Evolutionary conservation across 1,284 basidiomycete genomes (phyloP), one percentile per base, ranked within the genome.

Genomic region (Melampsora larici-populina): DNA sequence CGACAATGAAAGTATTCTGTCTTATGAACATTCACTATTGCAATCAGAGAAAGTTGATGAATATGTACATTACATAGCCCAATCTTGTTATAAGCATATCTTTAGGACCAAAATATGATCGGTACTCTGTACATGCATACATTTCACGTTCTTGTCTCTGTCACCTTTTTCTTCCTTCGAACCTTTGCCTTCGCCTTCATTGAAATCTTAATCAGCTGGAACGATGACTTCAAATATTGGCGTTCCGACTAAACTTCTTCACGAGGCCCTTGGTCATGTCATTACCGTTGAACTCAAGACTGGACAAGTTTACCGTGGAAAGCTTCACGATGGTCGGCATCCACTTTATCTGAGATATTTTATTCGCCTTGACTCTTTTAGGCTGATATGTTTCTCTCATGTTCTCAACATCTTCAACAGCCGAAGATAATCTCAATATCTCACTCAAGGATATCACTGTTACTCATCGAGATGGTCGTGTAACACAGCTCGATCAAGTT

Each of bases 201-300:
- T 60, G 24, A 60, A 18, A 60, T 46, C 43, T 46, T 46, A 15
- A 46, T 26, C 21, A 17, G n/a, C 55, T 29, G n/a, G 11, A 60
- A 60, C 55, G 21, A 77, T 77, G 75, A 77, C 75, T 75, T 79
- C 80, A 51, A 79, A 79, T 67, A 83, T 84, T 65, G 84, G 84
- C 4, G 84, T 84, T 74, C 84, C 84, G 29, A 83, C 84, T 77
- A 84, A 84, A 82, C 83, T 84, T 64, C 81, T 85, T 31, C 84
- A 84, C 79, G 85, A 86, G 81, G 82, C 93, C 78, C 87, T 98
- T 60, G 97, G 97, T 49, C 97, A 99, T 82, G 88, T 98, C 79
- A 92, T 99, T 81, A 98, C 96, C 3, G 94, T 97, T 63, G 97
- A 99, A 86, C 89, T 98, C 79, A 99, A 99, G 86, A 97, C 94